These are phyloP conservation scores for Linum tenue DNA, from an alignment of 345 rosid species.

Conservation along the genomic window DNA sequence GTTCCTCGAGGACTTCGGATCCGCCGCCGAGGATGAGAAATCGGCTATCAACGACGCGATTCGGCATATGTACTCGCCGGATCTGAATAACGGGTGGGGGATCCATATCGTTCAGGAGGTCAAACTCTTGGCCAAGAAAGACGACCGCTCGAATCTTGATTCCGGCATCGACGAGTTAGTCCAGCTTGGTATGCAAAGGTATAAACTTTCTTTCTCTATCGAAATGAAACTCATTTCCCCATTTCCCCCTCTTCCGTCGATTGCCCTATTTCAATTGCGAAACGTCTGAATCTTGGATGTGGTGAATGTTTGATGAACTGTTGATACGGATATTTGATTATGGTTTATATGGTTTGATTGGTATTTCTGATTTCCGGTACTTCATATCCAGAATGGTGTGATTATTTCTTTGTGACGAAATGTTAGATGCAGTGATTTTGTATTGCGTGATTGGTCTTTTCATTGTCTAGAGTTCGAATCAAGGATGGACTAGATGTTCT, in stretches of 20 bases:
- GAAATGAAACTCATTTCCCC: neutral
- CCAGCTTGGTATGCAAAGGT: constrained; percentile 91
- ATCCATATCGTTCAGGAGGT: constrained; percentile 90
- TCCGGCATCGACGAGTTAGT: constrained; percentile 69
- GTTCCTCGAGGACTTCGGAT: constrained; percentile 65
- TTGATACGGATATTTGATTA: neutral
- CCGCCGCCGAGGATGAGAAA: constrained; percentile 39
- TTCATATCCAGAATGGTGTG: no score
- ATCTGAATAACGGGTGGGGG: constrained; percentile 98
- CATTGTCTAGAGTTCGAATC: no score
- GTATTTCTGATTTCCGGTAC: no score
- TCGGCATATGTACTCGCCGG: constrained; percentile 90
- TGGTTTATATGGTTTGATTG: neutral
- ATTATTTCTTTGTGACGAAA: no score
- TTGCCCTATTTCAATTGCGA: no score
- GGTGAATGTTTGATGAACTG: no score
- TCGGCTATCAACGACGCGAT: constrained; percentile 44
- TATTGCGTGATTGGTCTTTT: no score
- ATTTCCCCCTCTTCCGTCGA: neutral
- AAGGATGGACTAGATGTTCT: no score
- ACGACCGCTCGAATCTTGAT: constrained; percentile 60
- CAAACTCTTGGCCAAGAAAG: constrained; percentile 67
- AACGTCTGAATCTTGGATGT: no score
- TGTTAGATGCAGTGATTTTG: no score
- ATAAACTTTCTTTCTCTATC: neutral